Base-by-base conservation (phyloP, 768 basidiomycete genomes). In the Paxillus ammoniavirescens region DNA sequence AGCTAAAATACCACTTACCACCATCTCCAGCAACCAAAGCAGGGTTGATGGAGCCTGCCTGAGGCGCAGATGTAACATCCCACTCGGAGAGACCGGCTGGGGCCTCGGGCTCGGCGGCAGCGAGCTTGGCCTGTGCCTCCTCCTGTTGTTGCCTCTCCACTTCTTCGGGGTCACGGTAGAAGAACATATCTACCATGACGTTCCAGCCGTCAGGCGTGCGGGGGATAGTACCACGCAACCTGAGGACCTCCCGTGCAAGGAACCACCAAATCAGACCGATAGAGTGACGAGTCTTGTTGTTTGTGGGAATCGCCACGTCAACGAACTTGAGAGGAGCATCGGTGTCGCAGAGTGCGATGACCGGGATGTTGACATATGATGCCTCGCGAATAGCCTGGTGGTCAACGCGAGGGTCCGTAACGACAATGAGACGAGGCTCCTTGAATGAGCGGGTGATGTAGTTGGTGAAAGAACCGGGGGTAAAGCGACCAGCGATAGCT, bases 301-400 rank as follows among this genome's bases (percentile, higher is more conserved):
- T 99, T 57, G 93, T 93, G 59, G 97, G 97, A 77, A 99, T 97
- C 52, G 91, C 95, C 65, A 98, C 86, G 73, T 99, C 97, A 72
- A 99, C 95, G 73, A 93, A 98, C 75, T 93, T 87, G 67, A 98
- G 84, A 53, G 94, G 93, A 44, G 97, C 93, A 74, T 99, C 97
- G 64, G 95, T 97, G 77, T 99, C 97, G 78, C 92, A 94, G 67
- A 99, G 87, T 55, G 96, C 97, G 66, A 99, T 97, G 68, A 99
- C 97, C 65, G 97, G 97, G 75, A 99, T 98, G 88, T 99, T 99
- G 74, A 98, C 97, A 72, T 98, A 99, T 53, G 96, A 96, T 43
- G 97, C 95, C 79, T 99, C 97, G 64, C 97, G 93, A 77, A 99
- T 99, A 61, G 97, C 97, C 77, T 99, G 97, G 82, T 98, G 97